Evolutionary conservation across 495 filamentous ascomycete species (phyloP), one percentile per base, ranked within the genome.

Genomic region (Amorphotheca resinae): DNA sequence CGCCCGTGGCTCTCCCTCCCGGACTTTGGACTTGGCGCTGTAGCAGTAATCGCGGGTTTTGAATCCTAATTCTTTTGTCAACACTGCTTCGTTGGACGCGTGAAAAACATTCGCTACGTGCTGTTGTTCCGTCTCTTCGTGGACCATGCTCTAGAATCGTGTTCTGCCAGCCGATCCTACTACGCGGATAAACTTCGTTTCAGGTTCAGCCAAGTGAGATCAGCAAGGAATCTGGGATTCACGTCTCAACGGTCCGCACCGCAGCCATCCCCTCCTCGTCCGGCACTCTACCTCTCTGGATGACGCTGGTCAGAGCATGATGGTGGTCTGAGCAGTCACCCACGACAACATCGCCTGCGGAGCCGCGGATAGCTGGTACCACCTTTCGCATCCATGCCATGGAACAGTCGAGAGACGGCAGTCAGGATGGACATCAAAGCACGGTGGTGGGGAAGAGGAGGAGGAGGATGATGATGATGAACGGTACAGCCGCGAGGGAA

Each of bases 381-480:
- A 28, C 25, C 5, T 28, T 28, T 11, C 25, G 33, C 33, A 16
- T 36, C 18, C 11, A 36, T 36, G 12, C 18, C 35, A 55, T 55
- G 52, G 52, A 49, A 49, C 42, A 37, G 37, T 40, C 42, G 35
- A 33, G 25, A 41, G 22, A 8, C 25, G 28, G 47, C 22, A 12
- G 38, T 45, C 39, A 18, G 16, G 11, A 17, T 22, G n/a, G 11
- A 11, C 25, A 11, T 12, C n/a, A 45, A 25, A 28, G 33, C 31
- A 42, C 36, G 28, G n/a, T n/a, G n/a, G n/a, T n/a, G n/a, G n/a
- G n/a, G n/a, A n/a, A n/a, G n/a, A n/a, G n/a, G n/a, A n/a, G n/a
- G n/a, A n/a, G n/a, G n/a, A n/a, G n/a, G n/a, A n/a, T n/a, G n/a
- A 51, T 45, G 37, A 54, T 22, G 23, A 33, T 36, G 28, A 35